Evolutionary conservation across 371 early-diverging fungal genomes (phyloP), one percentile per base, ranked within the genome.

Genomic region (Haplosporangium sp.): DNA sequence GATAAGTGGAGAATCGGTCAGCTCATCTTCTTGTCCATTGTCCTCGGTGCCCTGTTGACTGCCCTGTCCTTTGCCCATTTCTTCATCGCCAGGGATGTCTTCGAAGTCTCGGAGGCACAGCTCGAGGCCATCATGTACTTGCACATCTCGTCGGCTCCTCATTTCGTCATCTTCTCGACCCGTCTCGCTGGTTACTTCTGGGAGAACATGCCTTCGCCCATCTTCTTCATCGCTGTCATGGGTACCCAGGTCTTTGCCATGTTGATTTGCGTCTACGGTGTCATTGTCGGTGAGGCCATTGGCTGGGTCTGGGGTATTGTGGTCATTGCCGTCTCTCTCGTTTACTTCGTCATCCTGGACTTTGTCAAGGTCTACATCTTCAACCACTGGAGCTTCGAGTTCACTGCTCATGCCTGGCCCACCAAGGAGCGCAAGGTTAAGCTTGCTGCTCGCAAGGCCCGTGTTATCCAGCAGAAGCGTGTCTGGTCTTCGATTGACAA

Each of bases 151-250:
- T 93, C 91, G 20, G 92, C 92, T 48, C 97, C 97, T 37, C 96
- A 97, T 82, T 97, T 97, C 86, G 94, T 95, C 43, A 97, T 97
- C 76, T 97, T 97, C 82, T 95, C 96, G 14, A 97, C 97, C n/a
- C 91, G 96, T 73, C 81, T 96, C 5, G 86, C 92, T 11, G 90
- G 91, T 38, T 92, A 89, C 83, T 95, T 95, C 85, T 97, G 93
- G 92, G 90, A 89, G 62, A 93, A 89, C 64, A 82, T 91, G 64
- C 96, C 97, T 9, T 92, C 92, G 23, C 85, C 86, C 83, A 83
- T 86, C 45, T 97, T 97, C 82, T 90, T 92, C 10, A 81, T 87
- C 6, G 94, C 94, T 56, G 91, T 97, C 53, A 85, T 93, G 74
- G 96, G 93, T 45, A 97, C 95, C 14, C 96, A 97, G 83, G 86